A percentile compares a stretch with the other conserved stretches of the same genome.
These are phyloP conservation scores for Closterium sp. DNA, from an alignment of 139 green algal species.

Conservation along the genomic window DNA sequence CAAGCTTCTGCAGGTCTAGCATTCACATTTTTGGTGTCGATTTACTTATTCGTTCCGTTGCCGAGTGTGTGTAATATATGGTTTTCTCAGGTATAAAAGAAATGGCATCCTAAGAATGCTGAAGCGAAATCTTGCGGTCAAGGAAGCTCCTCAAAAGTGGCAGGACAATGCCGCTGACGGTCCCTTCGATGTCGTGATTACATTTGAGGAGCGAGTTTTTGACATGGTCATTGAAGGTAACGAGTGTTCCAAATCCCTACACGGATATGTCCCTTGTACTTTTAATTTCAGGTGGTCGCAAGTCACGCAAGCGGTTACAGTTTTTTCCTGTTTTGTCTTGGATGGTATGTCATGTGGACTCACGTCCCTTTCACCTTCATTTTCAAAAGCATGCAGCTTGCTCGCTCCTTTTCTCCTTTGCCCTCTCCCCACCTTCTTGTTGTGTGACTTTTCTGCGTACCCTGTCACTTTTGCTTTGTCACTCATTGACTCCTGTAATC, in stretches of 20 bases:
- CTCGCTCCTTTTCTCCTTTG: too few species aligned
- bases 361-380: not conserved
- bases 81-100: slow-evolving; percentile 61
- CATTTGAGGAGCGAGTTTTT: slow-evolving; percentile 63
- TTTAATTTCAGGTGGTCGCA: not conserved
- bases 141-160: slow-evolving; percentile 78
- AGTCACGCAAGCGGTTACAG: not conserved
- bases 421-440: not conserved
- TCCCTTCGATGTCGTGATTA: slow-evolving; percentile 54
- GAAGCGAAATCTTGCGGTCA: slow-evolving; percentile 78
- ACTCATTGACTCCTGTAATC: not conserved
- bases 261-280: too few species aligned
- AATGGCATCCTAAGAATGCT: slow-evolving; percentile 85
- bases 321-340: not conserved
- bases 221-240: slow-evolving; percentile 57
- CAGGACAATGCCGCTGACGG: slow-evolving; percentile 59
- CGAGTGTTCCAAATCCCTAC: not conserved
- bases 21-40: too few species aligned
- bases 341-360: not conserved
- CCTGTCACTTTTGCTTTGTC: not conserved
- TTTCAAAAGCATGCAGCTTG: not conserved
- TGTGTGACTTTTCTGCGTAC: not conserved
- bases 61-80: not conserved
- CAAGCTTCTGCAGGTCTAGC: too few species aligned
- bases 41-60: not conserved